phyloP scores from a whole-genome alignment of 257 asterid species.

The Vinca minor region DNA sequence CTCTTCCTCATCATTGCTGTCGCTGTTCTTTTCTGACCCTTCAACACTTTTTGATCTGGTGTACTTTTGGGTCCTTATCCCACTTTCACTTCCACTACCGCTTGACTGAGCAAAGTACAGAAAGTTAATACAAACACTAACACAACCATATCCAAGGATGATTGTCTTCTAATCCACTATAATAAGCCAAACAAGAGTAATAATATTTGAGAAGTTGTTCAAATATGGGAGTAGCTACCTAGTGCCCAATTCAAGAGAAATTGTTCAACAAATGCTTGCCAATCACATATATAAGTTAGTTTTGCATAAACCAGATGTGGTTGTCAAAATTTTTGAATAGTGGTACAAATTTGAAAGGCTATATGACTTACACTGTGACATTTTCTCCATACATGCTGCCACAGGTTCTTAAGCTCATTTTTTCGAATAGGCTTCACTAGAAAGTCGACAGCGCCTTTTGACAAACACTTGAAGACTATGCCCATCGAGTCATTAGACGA shows the following conservation, averaged over 20 bases:
- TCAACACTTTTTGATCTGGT: constrained; percentile 28
- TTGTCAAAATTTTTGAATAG: background rate
- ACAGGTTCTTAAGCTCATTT: constrained; percentile 78
- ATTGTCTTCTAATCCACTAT: background rate
- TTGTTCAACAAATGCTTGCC: no score
- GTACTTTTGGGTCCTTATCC: constrained; percentile 33
- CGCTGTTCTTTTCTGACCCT: constrained; percentile 24
- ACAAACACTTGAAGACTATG: constrained; percentile 77
- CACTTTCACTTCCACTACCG: constrained; percentile 50
- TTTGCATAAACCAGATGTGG: background rate
- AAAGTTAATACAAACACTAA: constrained; percentile 6
- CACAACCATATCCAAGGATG: background rate
- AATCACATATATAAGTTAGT: background rate
- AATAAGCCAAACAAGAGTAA: background rate
- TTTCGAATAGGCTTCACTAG: constrained; percentile 35
- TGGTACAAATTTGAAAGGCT: background rate
- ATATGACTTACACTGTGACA: constrained; percentile 57
- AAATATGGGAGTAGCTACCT: no score
- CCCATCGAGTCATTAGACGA: constrained; percentile 93
- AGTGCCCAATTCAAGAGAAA: no score
- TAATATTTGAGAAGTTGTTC: no score
- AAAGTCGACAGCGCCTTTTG: constrained; percentile 75
- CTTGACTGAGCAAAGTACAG: constrained; percentile 28
- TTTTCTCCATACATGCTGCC: constrained; percentile 43
- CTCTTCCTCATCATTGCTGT: constrained; percentile 35